These are phyloP conservation scores for Medicago arabica DNA, from an alignment of 306 rosid genomes.

Conservation along the genomic window DNA sequence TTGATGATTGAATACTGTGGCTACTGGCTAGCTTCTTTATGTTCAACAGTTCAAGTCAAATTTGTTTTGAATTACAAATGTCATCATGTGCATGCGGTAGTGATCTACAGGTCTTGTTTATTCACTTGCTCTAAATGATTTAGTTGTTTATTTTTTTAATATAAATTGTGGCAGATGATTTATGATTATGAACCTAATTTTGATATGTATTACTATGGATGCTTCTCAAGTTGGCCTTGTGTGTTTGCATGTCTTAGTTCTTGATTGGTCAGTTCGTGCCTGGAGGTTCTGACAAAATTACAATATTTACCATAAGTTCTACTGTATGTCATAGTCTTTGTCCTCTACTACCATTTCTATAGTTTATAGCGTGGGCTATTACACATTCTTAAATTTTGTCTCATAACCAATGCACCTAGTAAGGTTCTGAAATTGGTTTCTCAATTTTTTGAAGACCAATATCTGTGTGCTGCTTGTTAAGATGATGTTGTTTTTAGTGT, in stretches of 20 bases:
- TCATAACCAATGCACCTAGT: background rate
- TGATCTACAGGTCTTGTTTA: slow-evolving; percentile 3
- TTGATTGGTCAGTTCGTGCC: slow-evolving; percentile 16
- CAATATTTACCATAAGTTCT: slow-evolving; percentile 5
- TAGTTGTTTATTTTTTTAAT: slow-evolving; percentile 18
- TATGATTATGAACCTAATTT: background rate
- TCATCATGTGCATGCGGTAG: slow-evolving; percentile 5
- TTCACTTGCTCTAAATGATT: slow-evolving; percentile 4
- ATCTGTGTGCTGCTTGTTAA: slow-evolving; percentile 1
- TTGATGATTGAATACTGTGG: slow-evolving; percentile 25
- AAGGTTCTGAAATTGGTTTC: slow-evolving; percentile 19
- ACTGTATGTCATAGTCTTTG: background rate
- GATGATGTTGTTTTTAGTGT: background rate
- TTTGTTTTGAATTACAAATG: slow-evolving; percentile 4
- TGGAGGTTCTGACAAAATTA: slow-evolving; percentile 7
- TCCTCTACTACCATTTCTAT: background rate
- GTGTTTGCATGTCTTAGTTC: slow-evolving; percentile 9
- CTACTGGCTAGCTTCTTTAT: slow-evolving; percentile 18
- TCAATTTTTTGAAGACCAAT: slow-evolving; percentile 1
- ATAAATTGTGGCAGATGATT: slow-evolving; percentile 19
- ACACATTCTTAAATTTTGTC: background rate
- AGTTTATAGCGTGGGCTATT: background rate
- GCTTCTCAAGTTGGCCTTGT: slow-evolving; percentile 21
- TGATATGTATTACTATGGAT: slow-evolving; percentile 4
- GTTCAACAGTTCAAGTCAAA: too few relatives aligned